Evolutionary conservation across 2,329 filamentous ascomycete species (phyloP).

Genomic region (Mycosphaerella sp.): DNA sequence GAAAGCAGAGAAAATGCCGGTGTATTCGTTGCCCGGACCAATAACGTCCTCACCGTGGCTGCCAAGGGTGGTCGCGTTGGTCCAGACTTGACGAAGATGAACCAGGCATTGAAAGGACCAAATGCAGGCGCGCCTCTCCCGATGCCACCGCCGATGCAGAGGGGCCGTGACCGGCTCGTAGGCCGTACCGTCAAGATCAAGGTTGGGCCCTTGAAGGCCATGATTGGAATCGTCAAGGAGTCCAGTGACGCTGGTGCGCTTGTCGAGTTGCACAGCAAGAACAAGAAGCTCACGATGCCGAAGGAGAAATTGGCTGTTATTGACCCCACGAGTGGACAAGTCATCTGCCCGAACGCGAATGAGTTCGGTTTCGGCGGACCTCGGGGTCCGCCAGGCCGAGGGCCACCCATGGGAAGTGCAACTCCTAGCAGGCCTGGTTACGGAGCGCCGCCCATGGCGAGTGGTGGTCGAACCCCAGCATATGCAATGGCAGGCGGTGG

Average conservation of each 20-base stretch:
- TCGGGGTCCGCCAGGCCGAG: constrained; percentile 15
- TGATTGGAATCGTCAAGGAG: constrained; percentile 93
- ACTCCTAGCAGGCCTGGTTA: constrained; percentile 50
- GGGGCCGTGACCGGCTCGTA: constrained; percentile 74
- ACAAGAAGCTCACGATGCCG: constrained; percentile 78
- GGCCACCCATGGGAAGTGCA: constrained; percentile 46
- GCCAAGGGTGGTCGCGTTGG: constrained; percentile 82
- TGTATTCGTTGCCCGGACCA: constrained; percentile 79
- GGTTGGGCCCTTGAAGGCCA: constrained; percentile 83
- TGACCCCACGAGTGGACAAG: constrained; percentile 68
- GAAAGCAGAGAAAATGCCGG: constrained; percentile 79
- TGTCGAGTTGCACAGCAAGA: constrained; percentile 90
- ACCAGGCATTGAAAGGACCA: constrained; percentile 68
- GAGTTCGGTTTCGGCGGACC: constrained; percentile 19
- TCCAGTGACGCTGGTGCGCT: constrained; percentile 79
- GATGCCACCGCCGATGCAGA: constrained; percentile 63
- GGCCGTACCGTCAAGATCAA: constrained; percentile 87
- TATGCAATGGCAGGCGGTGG: constrained; percentile 43
- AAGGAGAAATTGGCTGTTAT: constrained; percentile 80
- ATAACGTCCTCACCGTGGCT: constrained; percentile 83
- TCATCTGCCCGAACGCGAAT: constrained; percentile 58
- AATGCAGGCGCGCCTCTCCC: constrained; percentile 46
- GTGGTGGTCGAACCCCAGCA: constrained; percentile 57
- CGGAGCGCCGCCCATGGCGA: constrained; percentile 51
- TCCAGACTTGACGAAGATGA: constrained; percentile 84